Percentiles rank a stretch among this genome's conserved stretches.
Evolutionary conservation across 768 basidiomycete species (phyloP).

Genomic region (Tricholoma sp.): DNA sequence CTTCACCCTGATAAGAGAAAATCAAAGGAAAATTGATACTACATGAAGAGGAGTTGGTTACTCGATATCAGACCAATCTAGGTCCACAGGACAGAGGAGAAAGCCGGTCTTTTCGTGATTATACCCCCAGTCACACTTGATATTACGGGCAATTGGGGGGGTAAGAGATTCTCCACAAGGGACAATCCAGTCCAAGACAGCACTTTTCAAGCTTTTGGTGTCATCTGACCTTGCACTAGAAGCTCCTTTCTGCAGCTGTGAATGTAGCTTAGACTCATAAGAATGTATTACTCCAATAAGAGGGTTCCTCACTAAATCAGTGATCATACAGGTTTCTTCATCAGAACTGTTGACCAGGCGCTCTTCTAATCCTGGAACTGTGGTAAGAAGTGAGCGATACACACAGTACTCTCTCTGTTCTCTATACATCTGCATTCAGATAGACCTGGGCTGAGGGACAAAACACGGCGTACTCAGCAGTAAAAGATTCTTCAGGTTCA

Average conservation of each 20-base stretch:
- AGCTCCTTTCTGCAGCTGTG: background rate
- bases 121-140: background rate
- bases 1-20: conserved; percentile 2
- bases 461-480: conserved; percentile 1
- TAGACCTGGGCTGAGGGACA: background rate
- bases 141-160: background rate
- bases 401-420: background rate
- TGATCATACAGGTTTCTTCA: background rate
- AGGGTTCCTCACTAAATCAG: conserved; percentile 5
- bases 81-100: conserved; percentile 6
- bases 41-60: background rate
- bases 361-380: background rate
- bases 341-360: background rate
- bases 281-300: background rate
- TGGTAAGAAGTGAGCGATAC: background rate
- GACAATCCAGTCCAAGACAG: background rate
- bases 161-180: background rate
- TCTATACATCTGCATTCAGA: background rate
- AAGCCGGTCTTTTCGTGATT: background rate
- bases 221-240: conserved; percentile 1
- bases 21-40: background rate
- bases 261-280: background rate
- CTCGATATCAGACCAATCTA: conserved; percentile 8
- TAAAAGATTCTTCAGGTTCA: conserved; percentile 11
- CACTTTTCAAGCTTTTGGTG: background rate